Base-by-base conservation (phyloP, 2,329 filamentous ascomycete species). In the Fusarium chuoi region DNA sequence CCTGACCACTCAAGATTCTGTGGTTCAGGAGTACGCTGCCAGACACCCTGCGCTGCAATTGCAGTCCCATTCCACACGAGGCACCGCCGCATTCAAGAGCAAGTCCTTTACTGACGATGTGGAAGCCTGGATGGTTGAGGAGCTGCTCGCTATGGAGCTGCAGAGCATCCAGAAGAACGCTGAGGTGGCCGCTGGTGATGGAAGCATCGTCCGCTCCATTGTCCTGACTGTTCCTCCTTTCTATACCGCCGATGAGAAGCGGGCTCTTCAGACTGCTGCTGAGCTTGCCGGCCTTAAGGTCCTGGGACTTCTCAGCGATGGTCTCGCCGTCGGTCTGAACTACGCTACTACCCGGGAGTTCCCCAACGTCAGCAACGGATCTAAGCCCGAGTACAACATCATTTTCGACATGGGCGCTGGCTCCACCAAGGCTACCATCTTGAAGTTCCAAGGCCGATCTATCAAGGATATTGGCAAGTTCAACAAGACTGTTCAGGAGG, bases 331-430 rank as follows among this genome's bases (percentile, higher is more conserved):
- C 65, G 96, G 95, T 33, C 85, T 99, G 76, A 97, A 99, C 84
- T 99, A 98, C 82, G 96, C 96, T 48, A 98, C 95, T 35, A 93
- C 90, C 79, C 91, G 96, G 78, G 94, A 93, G 22, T 99, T 98
- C 83, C 94, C 95, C 42, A 94, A 90, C 77, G 87, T 96, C 68
- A 93, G 90, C 62, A 92, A 96, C 61, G 94, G 94, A 62, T 92
- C 89, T 74, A 95, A 95, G 85, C 92, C 96, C 1, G 96, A 99
- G 83, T 90, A 95, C 78, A 94, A 99, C 84, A 85, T 99, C 81
- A 90, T 99, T 36, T 99, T 96, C 80, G 96, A 99, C 81, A 98
- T 99, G 95, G 96, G 96, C 75, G 95, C 96, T 75, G 96, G 96
- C 9, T 98, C 94, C 51, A 93, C 96, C 38, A 97, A 94, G 78